phyloP scores from a whole-genome alignment of 2,329 filamentous ascomycete genomes.

The Pseudohalonectria lignicola region DNA sequence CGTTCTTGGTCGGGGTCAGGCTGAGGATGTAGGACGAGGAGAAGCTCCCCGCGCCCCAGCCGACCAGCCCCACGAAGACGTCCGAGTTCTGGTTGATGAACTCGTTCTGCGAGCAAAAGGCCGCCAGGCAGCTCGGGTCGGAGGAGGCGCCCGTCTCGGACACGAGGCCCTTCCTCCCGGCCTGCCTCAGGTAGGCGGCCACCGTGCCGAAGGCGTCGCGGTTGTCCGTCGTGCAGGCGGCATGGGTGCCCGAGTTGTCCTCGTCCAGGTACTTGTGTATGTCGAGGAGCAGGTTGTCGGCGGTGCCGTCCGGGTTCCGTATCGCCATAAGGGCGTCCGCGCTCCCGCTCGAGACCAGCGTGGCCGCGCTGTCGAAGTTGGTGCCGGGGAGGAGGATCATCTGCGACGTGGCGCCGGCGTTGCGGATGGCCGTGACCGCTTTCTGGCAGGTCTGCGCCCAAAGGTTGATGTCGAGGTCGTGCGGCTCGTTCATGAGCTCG shows the following conservation, averaged over 20 bases:
- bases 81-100: conserved; percentile 21
- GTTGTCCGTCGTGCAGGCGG: conserved; percentile 39
- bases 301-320: conserved; percentile 48
- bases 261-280: conserved; percentile 51
- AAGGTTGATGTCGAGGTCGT: conserved; percentile 41
- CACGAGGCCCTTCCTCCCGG: conserved; percentile 20
- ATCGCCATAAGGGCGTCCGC: conserved; percentile 39
- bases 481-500: conserved; percentile 61
- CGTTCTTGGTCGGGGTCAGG: conserved; percentile 16
- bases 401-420: conserved; percentile 47
- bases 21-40: conserved; percentile 13
- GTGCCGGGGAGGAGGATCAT: conserved; percentile 55
- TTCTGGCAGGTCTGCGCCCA: conserved; percentile 53
- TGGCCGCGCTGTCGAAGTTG: conserved; percentile 17
- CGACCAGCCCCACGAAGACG: conserved; percentile 16
- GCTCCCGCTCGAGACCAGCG: conserved; percentile 35
- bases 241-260: conserved; percentile 42
- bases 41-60: conserved; percentile 17
- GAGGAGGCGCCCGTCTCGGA: conserved; percentile 26
- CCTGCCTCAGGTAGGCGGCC: conserved; percentile 21
- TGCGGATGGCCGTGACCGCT: conserved; percentile 53
- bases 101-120: conserved; percentile 18
- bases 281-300: conserved; percentile 44
- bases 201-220: conserved; percentile 18
- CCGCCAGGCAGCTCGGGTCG: conserved; percentile 18